Base-by-base conservation (phyloP, 768 basidiomycete species). In the Hydnum rufescens region DNA sequence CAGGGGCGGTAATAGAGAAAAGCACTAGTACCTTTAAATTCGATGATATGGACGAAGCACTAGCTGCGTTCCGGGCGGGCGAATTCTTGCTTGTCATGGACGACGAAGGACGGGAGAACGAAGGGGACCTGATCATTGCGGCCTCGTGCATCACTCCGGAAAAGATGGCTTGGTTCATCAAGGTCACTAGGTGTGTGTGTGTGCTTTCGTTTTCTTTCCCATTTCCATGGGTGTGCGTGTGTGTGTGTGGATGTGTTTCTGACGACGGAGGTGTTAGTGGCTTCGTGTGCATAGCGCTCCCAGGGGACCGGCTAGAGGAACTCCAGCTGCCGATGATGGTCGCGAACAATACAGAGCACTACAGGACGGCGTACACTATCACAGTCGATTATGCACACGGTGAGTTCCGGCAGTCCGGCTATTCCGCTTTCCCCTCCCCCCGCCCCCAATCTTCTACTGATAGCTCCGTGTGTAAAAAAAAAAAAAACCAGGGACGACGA, bases 121-220 rank as follows among this genome's bases (percentile, higher is more conserved):
- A 99, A 63, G 93, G 95, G 2, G 95, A 99, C 65, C 68, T 99
- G 54, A 88, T 96, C 62, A 82, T 89, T 61, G 78, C 93, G 13
- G 95, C 78, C 2, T 71, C 72, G 25, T 74, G 78, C 50, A 79
- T 86, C 58, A 88, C 90, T 34, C 86, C 88, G 1, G 86, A 96
- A 66, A 86, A 90, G 62, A 97, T 99, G 95, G 93, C 95, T 0
- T 99, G 88, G 88, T 83, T 99, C 75, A 90, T 99, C 64, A 82
- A 83, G 62, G 80, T 92, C 64, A 87, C 89, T 0, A 95, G 89
- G 93, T 92, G 50, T 54, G 75, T 64, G 22, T 16, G 39, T 51
- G 28, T 18, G 6, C 23, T 6, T n/a, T 34, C n/a, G n/a, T n/a
- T n/a, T n/a, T n/a, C n/a, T n/a, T 23, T 51, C 5, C 32, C 47